Evolutionary conservation across 805 yeast species (phyloP), one percentile per base, ranked within the genome.

Genomic region (Lachancea sp.): DNA sequence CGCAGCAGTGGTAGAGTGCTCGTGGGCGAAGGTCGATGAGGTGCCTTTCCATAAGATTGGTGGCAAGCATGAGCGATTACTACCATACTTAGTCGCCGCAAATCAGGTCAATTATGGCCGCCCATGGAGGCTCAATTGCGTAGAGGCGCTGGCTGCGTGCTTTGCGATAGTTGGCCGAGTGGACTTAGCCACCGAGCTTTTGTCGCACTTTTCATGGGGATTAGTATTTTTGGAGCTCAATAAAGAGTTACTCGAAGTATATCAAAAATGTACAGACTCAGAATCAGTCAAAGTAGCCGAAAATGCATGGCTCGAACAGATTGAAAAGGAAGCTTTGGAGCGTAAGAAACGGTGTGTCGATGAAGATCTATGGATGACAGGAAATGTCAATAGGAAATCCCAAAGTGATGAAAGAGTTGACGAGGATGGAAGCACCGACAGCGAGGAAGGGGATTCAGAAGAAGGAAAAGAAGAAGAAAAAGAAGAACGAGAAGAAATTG

Each of bases 21-120:
- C 96, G 2, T 92, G 98, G 98, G 98, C 98, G 0, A 69, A 97
- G 41, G 61, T 92, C n/a, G 95, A 88, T 41, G 98, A 92, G 60
- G 78, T 92, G n/a, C 98, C 98, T 4, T 92, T 92, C 63, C 68
- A 72, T 45, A 86, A 84, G 55, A 88, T 92, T 43, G 97, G 97
- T 3, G 97, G 97, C 4, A 78, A 76, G 45, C 72, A 86, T 53
- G 96, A 90, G 56, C 69, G 98, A 35, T 67, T 92, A 8, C 43
- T 92, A 42, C 98, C 98, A 0, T 92, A 90, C 53, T 67, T 92
- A 35, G 88, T 92, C 8, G 97, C 97, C 4, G 96, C 97, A 0
- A 92, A 92, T 58, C 95, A 96, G 22, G 97, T 94, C 6, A 92
- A 92, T 61, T 92, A 92, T 54, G 98, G 98, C 4, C 74, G 83